phyloP scores from a whole-genome alignment of 192 early-diverging fungal genomes.

The Podila epicladia region DNA sequence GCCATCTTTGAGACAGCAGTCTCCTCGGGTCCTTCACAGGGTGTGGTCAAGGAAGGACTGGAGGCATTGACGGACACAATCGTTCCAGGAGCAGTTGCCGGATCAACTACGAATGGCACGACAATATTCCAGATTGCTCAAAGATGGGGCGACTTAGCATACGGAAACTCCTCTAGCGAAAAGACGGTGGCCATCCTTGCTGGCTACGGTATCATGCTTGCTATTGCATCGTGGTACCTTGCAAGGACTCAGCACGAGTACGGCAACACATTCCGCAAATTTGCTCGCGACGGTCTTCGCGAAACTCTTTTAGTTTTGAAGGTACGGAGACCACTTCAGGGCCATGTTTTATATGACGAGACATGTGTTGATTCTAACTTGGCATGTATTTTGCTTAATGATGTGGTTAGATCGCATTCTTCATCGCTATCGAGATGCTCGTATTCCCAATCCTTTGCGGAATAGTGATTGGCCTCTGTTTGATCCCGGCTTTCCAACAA shows the following conservation, averaged over 20 bases:
- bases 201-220: conserved; percentile 67
- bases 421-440: conserved; percentile 87
- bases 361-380: no score
- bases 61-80: neutral
- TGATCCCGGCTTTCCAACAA: conserved; percentile 76
- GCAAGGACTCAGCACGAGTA: conserved; percentile 42
- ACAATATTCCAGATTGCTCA: conserved; percentile 13
- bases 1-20: no score
- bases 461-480: conserved; percentile 80
- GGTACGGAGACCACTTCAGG: conserved; percentile 22
- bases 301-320: conserved; percentile 70
- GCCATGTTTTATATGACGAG: no score
- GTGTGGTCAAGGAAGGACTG: neutral
- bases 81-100: neutral
- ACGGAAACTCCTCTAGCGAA: conserved; percentile 63
- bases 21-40: no score
- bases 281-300: conserved; percentile 54
- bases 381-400: conserved; percentile 1
- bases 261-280: conserved; percentile 57
- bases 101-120: neutral
- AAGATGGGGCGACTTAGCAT: conserved; percentile 59
- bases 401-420: conserved; percentile 73
- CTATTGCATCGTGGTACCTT: conserved; percentile 63
- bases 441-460: conserved; percentile 92
- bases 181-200: conserved; percentile 63